Evolutionary conservation across 2,329 filamentous ascomycete genomes (phyloP).

Genomic region (Penicillium sp.): DNA sequence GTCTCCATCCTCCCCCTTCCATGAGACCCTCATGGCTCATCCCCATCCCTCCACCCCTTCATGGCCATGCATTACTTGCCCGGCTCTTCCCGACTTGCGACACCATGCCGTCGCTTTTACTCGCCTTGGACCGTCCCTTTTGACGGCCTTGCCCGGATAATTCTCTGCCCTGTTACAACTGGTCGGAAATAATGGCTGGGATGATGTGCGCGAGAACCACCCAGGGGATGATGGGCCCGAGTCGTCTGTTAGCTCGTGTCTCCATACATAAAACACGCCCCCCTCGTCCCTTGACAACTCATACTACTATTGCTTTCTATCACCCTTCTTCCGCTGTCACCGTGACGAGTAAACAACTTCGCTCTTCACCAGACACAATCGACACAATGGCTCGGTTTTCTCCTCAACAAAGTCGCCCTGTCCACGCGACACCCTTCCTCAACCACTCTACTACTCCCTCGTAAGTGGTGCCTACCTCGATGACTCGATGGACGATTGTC

Average conservation of each 20-base stretch:
- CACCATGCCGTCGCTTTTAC: constrained; percentile 33
- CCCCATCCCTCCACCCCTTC: constrained; percentile 14
- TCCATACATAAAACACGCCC: constrained; percentile 41
- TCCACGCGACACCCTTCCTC: constrained; percentile 44
- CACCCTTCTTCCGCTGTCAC: constrained; percentile 29
- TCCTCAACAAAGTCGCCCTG: constrained; percentile 43
- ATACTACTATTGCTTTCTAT: constrained; percentile 20
- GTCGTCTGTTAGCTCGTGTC: constrained; percentile 37
- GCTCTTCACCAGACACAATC: constrained; percentile 40
- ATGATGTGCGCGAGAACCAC: constrained; percentile 35
- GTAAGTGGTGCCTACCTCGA: constrained; percentile 33
- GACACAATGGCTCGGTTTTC: constrained; percentile 46
- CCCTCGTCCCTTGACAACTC: constrained; percentile 27
- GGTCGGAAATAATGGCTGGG: constrained; percentile 51
- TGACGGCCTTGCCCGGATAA: constrained; percentile 31
- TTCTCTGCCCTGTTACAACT: constrained; percentile 53
- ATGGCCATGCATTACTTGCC: constrained; percentile 23
- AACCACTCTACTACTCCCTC: constrained; percentile 39
- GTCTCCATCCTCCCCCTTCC: constrained; percentile 17
- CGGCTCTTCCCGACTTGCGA: constrained; percentile 39
- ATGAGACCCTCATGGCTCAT: constrained; percentile 21
- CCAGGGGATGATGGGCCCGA: constrained; percentile 36
- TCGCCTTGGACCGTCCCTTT: constrained; percentile 26
- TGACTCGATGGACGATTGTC: too few relatives aligned
- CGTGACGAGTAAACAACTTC: constrained; percentile 29